Base-by-base conservation (phyloP, 208 protist genomes). In the Trypanosoma brucei region DNA sequence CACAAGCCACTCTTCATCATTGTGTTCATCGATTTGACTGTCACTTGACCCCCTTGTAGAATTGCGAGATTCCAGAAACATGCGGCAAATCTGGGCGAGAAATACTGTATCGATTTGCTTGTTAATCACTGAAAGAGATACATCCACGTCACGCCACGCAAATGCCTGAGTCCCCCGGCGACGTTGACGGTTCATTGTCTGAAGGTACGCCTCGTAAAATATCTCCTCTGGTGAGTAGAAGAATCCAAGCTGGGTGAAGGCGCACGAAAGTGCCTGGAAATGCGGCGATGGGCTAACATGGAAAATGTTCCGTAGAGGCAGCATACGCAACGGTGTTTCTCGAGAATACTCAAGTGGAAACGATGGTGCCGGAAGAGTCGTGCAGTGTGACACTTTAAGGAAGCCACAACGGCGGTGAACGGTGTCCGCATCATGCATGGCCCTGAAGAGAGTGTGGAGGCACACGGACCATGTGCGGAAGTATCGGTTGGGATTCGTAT, bases 181-280 rank as follows among this genome's bases (percentile, higher is more conserved):
- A 55, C 84, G 82, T 59, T 94, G 84, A 62, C 88, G 84, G 59
- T 81, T 75, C 80, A 92, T 84, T 8, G 88, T 94, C 74, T 91
- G 91, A 55, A 94, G 79, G 70, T 91, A 94, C 1, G 88, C 84
- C 76, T 94, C 88, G 72, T 94, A 94, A 71, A 94, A 94, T 62
- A 94, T 90, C 66, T 94, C 82, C 72, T 94, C 84, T 1, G 88
- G 88, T 55, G 83, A 92, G 76, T 88, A 94, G 68, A 87, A 94
- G 75, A 79, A 72, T 4, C 83, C 84, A 38, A 94, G 76, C 73
- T 90, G 82, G 2, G 83, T 75, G 59, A 94, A 94, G 42, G 84
- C 88, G 44, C 90, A 79, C 39, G 88, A 94, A 68, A 94, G 66
- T 49, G 81, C 81, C 70, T 94, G 88, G 58, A 94, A 90, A 63